Conservation (phyloP, 2,329 filamentous ascomycete species). For the Clonostachys rosea region DNA sequence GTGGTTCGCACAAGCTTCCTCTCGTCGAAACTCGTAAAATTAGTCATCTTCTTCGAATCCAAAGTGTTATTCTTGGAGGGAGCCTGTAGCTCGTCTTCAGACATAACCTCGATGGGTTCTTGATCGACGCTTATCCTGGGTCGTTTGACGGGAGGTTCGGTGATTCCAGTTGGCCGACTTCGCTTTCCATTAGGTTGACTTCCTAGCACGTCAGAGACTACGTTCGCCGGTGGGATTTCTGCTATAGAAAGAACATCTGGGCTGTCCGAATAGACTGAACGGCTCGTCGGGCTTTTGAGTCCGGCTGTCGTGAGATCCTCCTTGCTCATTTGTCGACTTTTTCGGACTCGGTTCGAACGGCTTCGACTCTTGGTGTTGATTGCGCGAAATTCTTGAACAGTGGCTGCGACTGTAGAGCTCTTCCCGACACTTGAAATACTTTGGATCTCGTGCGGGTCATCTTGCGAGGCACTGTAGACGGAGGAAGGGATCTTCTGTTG, state of each 20-base stretch:
- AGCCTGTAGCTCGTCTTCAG: constrained; percentile 20
- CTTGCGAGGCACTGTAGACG: background rate
- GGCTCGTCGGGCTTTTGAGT: background rate
- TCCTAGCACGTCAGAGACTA: background rate
- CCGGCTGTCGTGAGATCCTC: background rate
- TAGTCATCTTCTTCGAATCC: constrained; percentile 5
- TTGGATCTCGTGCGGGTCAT: constrained; percentile 1
- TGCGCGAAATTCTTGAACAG: background rate
- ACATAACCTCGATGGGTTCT: constrained; percentile 7
- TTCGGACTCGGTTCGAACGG: background rate
- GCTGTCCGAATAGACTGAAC: constrained; percentile 6
- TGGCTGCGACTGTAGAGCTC: background rate
- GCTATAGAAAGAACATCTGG: constrained; percentile 14
- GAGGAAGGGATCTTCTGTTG: background rate
- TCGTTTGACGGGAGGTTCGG: constrained; percentile 8
- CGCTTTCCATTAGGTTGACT: background rate
- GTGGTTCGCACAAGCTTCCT: background rate
- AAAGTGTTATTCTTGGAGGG: background rate
- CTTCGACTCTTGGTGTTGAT: background rate
- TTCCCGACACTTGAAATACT: background rate
- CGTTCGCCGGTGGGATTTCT: constrained; percentile 4
- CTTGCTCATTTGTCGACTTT: background rate
- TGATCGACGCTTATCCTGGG: background rate
- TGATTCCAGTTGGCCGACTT: background rate
- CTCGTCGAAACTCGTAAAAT: constrained; percentile 5